These are phyloP conservation scores for Coprinopsis marcescibilis DNA, from an alignment of 768 basidiomycete genomes.

Conservation along the genomic window DNA sequence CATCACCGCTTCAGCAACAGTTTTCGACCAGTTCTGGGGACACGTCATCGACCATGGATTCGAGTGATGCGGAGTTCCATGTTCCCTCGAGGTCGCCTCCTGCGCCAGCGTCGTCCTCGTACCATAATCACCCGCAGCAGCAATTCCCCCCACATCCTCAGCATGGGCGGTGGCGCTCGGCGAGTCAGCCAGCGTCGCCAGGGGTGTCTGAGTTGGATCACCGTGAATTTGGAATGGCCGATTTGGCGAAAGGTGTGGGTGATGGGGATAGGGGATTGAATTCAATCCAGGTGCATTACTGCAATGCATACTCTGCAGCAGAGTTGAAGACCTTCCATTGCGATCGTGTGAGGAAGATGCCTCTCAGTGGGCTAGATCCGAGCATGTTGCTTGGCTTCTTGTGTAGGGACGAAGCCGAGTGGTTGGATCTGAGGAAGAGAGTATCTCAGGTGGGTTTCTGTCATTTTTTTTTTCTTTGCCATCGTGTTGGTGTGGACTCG, in stretches of 20 bases:
- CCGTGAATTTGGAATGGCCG: background rate
- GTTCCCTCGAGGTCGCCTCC: background rate
- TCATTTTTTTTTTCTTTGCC: too few species aligned
- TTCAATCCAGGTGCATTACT: slow-evolving; percentile 55
- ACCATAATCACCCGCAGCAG: background rate
- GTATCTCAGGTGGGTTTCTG: slow-evolving; percentile 63
- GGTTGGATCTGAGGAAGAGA: slow-evolving; percentile 71
- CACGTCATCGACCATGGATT: slow-evolving; percentile 11
- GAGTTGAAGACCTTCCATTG: slow-evolving; percentile 93
- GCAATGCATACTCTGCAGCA: slow-evolving; percentile 60
- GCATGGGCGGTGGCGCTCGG: slow-evolving; percentile 6
- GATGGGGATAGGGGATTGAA: slow-evolving; percentile 32
- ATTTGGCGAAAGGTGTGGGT: too few species aligned
- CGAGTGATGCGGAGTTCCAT: slow-evolving; percentile 16
- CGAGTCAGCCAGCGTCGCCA: slow-evolving; percentile 8
- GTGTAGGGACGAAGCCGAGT: slow-evolving; percentile 77
- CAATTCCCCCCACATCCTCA: slow-evolving; percentile 5
- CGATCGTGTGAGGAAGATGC: slow-evolving; percentile 96
- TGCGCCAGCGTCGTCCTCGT: background rate
- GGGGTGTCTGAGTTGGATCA: background rate
- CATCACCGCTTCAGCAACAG: slow-evolving; percentile 63
- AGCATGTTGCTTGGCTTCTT: slow-evolving; percentile 97
- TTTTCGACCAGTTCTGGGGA: slow-evolving; percentile 33
- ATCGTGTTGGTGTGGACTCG: slow-evolving; percentile 3
- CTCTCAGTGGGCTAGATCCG: slow-evolving; percentile 82